Conservation (phyloP, 306 rosid genomes). For the Luffa aegyptiaca region DNA sequence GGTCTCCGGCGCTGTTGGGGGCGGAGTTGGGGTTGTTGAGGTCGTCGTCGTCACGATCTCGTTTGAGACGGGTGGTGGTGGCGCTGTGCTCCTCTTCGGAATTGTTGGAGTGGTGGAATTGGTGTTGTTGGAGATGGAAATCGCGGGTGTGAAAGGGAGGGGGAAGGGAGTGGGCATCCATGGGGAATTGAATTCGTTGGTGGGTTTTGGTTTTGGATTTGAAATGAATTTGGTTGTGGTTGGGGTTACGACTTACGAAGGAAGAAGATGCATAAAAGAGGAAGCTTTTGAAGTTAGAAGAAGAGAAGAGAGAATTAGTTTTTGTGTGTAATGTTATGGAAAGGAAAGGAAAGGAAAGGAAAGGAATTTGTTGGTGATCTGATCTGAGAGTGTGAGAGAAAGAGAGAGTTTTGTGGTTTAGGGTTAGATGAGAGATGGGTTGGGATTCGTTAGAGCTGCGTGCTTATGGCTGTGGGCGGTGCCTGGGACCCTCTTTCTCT, state of each 20-base stretch:
- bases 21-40: conserved; percentile 12
- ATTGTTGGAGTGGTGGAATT: conserved; percentile 19
- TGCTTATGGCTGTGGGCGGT: conserved; percentile 45
- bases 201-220: not conserved
- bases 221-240: not conserved
- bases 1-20: not conserved
- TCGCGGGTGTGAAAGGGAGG: conserved; percentile 81
- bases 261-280: not conserved
- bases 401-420: conserved; percentile 20
- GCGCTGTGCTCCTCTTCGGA: conserved; percentile 76
- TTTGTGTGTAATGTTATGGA: not conserved
- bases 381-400: not conserved
- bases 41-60: conserved; percentile 42
- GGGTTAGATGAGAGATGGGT: conserved; percentile 48
- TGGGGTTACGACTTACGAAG: not conserved
- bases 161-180: conserved; percentile 91
- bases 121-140: conserved; percentile 58
- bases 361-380: not conserved
- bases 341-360: no score
- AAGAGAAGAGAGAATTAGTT: not conserved
- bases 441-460: conserved; percentile 50
- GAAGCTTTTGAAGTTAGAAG: no score
- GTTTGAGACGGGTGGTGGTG: conserved; percentile 34
- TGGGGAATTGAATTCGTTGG: not conserved
- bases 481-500: conserved; percentile 42